These are phyloP conservation scores for Penicillium manginii DNA, from an alignment of 495 filamentous ascomycete genomes.

Conservation along the genomic window DNA sequence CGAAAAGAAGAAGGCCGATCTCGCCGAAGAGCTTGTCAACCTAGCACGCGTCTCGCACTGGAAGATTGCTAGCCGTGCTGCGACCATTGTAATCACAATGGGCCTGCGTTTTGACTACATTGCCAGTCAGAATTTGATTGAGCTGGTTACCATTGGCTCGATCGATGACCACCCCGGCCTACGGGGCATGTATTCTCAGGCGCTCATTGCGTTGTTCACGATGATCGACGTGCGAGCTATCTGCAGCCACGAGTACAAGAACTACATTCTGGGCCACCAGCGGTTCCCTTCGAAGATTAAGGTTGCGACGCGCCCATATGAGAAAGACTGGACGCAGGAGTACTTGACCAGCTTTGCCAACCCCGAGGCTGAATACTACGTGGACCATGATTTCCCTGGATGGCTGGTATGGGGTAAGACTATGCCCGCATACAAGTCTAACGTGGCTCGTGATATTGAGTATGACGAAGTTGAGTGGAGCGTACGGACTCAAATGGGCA, in stretches of 20 bases:
- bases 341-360: constrained; percentile 79
- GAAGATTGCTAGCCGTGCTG: constrained; percentile 90
- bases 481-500: constrained; percentile 80
- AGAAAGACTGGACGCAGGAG: constrained; percentile 75
- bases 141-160: constrained; percentile 81
- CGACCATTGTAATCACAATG: constrained; percentile 84
- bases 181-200: constrained; percentile 76
- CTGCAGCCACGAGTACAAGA: constrained; percentile 82
- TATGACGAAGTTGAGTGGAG: constrained; percentile 83
- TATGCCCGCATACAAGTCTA: constrained; percentile 76
- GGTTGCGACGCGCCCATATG: constrained; percentile 69
- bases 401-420: constrained; percentile 96
- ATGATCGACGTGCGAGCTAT: constrained; percentile 83
- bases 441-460: constrained; percentile 67
- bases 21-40: constrained; percentile 81
- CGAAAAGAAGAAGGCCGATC: constrained; percentile 77
- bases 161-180: constrained; percentile 90
- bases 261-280: constrained; percentile 79
- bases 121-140: constrained; percentile 76
- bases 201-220: constrained; percentile 78
- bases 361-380: constrained; percentile 81
- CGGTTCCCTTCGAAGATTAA: constrained; percentile 73
- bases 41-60: constrained; percentile 82
- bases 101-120: constrained; percentile 88
- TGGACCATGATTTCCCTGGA: constrained; percentile 90